Evolutionary conservation across 805 yeast species (phyloP).

Genomic region (Candida gorgasii): DNA sequence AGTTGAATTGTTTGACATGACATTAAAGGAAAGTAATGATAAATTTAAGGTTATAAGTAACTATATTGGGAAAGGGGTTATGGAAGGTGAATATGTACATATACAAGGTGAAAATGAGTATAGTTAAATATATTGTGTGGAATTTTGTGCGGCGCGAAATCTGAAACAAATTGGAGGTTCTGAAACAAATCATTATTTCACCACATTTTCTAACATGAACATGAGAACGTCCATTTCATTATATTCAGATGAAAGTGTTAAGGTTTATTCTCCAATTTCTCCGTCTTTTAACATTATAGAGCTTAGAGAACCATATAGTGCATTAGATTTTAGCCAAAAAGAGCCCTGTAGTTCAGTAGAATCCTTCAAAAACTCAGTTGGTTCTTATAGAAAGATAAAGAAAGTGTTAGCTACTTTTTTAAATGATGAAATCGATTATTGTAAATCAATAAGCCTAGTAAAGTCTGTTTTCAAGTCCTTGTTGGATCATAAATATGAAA

Average conservation of each 20-base stretch:
- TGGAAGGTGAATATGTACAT: slow-evolving; percentile 47
- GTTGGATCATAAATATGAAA: slow-evolving; percentile 15
- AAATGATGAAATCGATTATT: slow-evolving; percentile 20
- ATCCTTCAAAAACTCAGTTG: not conserved
- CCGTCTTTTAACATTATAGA: not conserved
- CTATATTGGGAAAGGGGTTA: slow-evolving; percentile 84
- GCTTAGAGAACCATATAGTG: not conserved
- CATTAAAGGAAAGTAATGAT: slow-evolving; percentile 55
- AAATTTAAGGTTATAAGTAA: slow-evolving; percentile 76
- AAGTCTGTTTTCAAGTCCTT: slow-evolving; percentile 33
- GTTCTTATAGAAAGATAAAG: no score
- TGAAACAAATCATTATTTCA: slow-evolving; percentile 4
- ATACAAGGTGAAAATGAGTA: not conserved
- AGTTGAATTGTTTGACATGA: slow-evolving; percentile 59
- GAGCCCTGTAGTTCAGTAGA: no score
- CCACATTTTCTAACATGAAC: slow-evolving; percentile 1
- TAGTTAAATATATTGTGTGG: not conserved
- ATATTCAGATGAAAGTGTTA: not conserved
- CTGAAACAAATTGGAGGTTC: slow-evolving; percentile 13
- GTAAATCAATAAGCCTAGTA: slow-evolving; percentile 26
- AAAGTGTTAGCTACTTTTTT: slow-evolving; percentile 1
- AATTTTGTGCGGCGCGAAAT: slow-evolving; percentile 5
- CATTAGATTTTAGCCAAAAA: no score
- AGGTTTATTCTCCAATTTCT: not conserved
- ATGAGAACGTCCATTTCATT: not conserved